Conservation (phyloP, 2,329 filamentous ascomycete species). For the Sporothrix euskadiensis region DNA sequence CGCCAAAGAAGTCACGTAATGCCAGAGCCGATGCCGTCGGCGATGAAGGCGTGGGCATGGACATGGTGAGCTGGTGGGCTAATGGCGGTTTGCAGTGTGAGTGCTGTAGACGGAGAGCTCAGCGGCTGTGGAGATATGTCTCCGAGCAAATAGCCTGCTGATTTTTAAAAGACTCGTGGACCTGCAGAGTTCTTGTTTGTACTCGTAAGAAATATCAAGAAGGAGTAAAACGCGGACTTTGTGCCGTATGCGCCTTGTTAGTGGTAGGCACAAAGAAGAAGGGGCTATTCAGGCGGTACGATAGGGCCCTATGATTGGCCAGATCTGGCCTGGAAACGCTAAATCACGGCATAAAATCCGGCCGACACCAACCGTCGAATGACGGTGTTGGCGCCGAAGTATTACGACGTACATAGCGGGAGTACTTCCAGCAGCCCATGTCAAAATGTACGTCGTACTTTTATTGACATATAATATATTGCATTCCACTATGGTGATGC, state of each 20-base stretch:
- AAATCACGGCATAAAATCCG: slow-evolving; percentile 4
- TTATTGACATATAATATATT: not conserved
- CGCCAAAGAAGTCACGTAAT: slow-evolving; percentile 6
- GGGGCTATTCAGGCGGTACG: not conserved
- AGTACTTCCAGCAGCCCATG: not conserved
- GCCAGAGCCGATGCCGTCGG: not conserved
- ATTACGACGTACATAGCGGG: not conserved
- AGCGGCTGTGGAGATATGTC: not conserved
- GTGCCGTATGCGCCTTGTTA: not conserved
- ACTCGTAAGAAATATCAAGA: not conserved
- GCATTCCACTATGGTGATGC: not conserved
- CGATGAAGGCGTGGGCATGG: slow-evolving; percentile 9
- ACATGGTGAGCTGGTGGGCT: not conserved
- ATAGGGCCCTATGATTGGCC: not conserved
- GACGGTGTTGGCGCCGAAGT: not conserved
- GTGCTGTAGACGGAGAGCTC: not conserved
- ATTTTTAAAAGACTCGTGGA: not conserved
- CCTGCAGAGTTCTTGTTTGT: not conserved
- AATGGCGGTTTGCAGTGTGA: not conserved
- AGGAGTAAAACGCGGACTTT: not conserved
- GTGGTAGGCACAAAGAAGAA: not conserved
- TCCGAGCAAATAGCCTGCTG: not conserved
- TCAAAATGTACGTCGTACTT: not conserved
- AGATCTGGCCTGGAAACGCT: not conserved
- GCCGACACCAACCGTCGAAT: not conserved